A percentile compares a stretch with the other conserved stretches of the same genome.
phyloP scores from a whole-genome alignment of 768 basidiomycete species.

The Tulasnella sp. region DNA sequence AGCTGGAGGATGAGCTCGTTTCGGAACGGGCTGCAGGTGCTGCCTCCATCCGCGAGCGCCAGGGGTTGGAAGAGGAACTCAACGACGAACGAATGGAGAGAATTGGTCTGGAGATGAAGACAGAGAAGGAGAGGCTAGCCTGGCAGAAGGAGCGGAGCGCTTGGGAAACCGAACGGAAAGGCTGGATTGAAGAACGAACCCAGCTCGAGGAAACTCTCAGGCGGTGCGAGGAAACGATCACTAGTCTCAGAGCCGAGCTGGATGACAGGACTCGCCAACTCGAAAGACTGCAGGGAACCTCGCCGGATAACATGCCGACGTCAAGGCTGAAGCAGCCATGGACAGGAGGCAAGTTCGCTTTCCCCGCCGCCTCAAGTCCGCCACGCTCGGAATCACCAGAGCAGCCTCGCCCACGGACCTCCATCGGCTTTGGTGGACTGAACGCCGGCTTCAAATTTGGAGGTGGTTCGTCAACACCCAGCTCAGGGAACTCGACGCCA shows the following conservation, averaged over 20 bases:
- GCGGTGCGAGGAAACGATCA: slow-evolving; percentile 51
- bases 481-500: background rate
- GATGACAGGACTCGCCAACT: slow-evolving; percentile 33
- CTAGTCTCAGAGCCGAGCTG: slow-evolving; percentile 39
- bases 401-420: slow-evolving; percentile 1
- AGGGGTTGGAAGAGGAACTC: slow-evolving; percentile 8
- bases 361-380: slow-evolving; percentile 8
- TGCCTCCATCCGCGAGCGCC: background rate
- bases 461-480: slow-evolving; percentile 4
- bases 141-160: slow-evolving; percentile 21
- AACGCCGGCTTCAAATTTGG: slow-evolving; percentile 28
- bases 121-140: slow-evolving; percentile 15
- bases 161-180: slow-evolving; percentile 42
- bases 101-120: slow-evolving; percentile 12
- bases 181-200: slow-evolving; percentile 40
- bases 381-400: background rate
- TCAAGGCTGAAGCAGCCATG: slow-evolving; percentile 2
- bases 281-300: background rate
- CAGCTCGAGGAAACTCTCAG: slow-evolving; percentile 50
- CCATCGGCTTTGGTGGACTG: background rate
- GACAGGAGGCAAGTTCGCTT: slow-evolving; percentile 11
- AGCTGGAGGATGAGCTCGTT: slow-evolving; percentile 21
- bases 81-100: slow-evolving; percentile 21
- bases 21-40: background rate
- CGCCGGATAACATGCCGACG: background rate